phyloP scores from a whole-genome alignment of 441 rosid genomes.

The Geranium incanum region DNA sequence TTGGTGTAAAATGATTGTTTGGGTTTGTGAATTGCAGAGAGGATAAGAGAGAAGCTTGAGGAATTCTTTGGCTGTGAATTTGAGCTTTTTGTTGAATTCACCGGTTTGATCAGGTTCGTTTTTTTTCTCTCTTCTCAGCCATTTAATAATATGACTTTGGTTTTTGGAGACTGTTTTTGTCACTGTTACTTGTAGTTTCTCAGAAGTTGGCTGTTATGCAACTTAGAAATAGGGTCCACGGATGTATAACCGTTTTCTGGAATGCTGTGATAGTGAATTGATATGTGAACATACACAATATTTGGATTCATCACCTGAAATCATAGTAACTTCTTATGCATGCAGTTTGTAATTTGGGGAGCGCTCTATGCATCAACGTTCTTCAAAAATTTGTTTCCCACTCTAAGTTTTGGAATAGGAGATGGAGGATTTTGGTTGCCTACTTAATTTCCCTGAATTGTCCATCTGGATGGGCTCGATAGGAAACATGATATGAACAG shows the following conservation, averaged over 20 bases:
- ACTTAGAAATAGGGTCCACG: background rate
- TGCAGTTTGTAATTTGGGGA: background rate
- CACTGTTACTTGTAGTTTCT: background rate
- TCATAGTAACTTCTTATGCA: background rate
- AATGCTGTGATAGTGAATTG: background rate
- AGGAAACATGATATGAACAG: background rate
- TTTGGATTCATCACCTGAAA: background rate
- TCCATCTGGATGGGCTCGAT: background rate
- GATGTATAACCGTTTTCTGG: background rate
- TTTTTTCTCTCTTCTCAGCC: background rate
- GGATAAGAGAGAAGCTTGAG: slow-evolving; percentile 71
- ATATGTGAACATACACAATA: background rate
- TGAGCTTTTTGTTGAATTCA: slow-evolving; percentile 78
- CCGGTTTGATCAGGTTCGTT: slow-evolving; percentile 71
- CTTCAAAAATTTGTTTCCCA: background rate
- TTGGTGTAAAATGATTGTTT: background rate
- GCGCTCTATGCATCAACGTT: background rate
- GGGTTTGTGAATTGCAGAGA: slow-evolving; percentile 37
- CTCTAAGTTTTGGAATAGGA: background rate
- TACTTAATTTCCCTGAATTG: background rate
- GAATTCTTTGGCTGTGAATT: slow-evolving; percentile 70
- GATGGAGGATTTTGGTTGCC: background rate
- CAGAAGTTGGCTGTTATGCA: background rate
- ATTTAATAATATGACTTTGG: background rate
- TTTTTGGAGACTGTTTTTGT: background rate